Base-by-base conservation (phyloP, 2,329 filamentous ascomycete species). In the Trichoderma sp. region DNA sequence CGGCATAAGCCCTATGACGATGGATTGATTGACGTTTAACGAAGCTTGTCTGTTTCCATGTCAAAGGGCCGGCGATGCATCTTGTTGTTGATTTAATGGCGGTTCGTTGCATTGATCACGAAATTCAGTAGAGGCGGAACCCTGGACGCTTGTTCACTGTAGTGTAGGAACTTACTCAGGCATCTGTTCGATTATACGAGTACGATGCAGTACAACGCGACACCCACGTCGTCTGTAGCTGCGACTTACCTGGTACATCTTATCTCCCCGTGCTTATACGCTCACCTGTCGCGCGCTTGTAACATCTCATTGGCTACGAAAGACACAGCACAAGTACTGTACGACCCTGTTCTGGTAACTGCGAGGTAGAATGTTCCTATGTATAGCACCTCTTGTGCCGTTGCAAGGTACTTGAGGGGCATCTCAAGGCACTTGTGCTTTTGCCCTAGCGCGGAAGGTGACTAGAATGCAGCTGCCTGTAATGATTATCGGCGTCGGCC, bases 361-460 rank as follows among this genome's bases (percentile, higher is more conserved):
- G n/a, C 21, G 26, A 66, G 47, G 36, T 64, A 36, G 12, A 62
- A 39, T 62, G 58, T 21, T 62, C 32, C 57, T 43, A 43, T n/a
- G 14, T 39, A 43, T 43, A 39, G 36, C 36, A 39, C 36, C 30
- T 21, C n/a, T 53, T 53, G 21, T 53, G 15, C 61, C 4, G 8
- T 34, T 60, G 28, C 32, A 58, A 68, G 53, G 43, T 66, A 43
- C 51, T 8, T 24, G 36, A 28, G 34, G 51, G 64, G 32, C 64
- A 67, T 32, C 47, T 39, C 32, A 34, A 9, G 34, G 60, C 24
- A 26, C 36, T 63, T 36, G 21, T n/a, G 36, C 34, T 57, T 32
- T 57, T 67, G n/a, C 36, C 53, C 67, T 62, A 70, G 57, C 67
- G 30, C 36, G 39, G 67, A 70, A 70, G 67, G 67, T 70, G 57